Percentiles rank a stretch among this genome's conserved stretches.
Evolutionary conservation across 1,284 basidiomycete genomes (phyloP).

Genomic region (Leccinum solheimii): DNA sequence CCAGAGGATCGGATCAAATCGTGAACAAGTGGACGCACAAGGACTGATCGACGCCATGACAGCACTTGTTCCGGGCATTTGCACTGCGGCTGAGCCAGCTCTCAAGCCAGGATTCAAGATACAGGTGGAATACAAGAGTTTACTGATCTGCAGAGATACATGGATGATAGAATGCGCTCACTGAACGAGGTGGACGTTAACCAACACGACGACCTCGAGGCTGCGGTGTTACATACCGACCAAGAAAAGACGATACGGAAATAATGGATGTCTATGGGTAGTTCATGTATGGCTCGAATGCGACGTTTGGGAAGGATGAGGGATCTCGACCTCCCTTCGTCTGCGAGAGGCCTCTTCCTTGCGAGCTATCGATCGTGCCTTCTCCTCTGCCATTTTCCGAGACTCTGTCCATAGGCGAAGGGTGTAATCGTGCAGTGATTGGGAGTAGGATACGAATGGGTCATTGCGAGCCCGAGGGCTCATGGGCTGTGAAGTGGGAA

Average conservation of each 20-base stretch:
- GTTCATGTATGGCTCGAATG: slow-evolving; percentile 19
- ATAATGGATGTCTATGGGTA: slow-evolving; percentile 6
- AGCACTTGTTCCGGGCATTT: not conserved
- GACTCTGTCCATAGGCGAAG: slow-evolving; percentile 68
- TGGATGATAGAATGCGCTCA: slow-evolving; percentile 10
- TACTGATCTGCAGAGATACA: slow-evolving; percentile 20
- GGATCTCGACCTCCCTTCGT: slow-evolving; percentile 22
- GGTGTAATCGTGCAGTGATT: slow-evolving; percentile 55
- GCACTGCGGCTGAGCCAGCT: slow-evolving; percentile 1
- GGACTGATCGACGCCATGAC: slow-evolving; percentile 5
- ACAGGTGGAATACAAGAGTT: slow-evolving; percentile 19
- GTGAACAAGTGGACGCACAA: slow-evolving; percentile 20
- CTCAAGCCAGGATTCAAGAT: slow-evolving; percentile 2
- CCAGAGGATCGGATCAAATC: not conserved
- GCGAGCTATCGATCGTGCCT: slow-evolving; percentile 35
- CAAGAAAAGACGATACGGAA: slow-evolving; percentile 2
- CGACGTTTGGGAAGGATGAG: slow-evolving; percentile 5
- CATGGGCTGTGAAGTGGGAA: no score
- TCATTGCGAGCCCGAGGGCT: slow-evolving; percentile 30
- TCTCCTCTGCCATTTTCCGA: slow-evolving; percentile 57
- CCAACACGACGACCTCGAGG: slow-evolving; percentile 4
- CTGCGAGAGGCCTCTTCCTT: slow-evolving; percentile 30
- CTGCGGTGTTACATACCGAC: slow-evolving; percentile 20
- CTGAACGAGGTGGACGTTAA: slow-evolving; percentile 21
- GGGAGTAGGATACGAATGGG: no score